Conservation (phyloP, 1,284 basidiomycete species). For the Cryptococcus jaspeensis region DNA sequence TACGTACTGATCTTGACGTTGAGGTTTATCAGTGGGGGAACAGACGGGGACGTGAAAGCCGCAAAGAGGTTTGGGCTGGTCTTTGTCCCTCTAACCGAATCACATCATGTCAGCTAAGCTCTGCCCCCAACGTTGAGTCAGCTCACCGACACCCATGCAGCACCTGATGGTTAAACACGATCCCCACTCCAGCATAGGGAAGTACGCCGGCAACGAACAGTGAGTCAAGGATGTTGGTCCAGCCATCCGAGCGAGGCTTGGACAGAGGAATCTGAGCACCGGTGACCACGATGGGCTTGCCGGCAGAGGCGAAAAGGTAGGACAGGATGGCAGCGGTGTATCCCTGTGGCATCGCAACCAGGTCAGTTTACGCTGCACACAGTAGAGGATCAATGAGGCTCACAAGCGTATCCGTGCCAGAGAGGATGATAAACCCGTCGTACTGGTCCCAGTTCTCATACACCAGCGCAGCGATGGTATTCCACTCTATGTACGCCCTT, state of each 20-base stretch:
- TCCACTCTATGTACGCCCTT: conserved; percentile 44
- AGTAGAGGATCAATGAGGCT: conserved; percentile 7
- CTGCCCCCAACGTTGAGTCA: not conserved
- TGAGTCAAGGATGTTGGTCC: conserved; percentile 46
- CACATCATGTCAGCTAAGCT: not conserved
- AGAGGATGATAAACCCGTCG: conserved; percentile 46
- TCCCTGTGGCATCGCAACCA: conserved; percentile 21
- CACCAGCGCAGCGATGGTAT: conserved; percentile 42
- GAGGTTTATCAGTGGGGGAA: conserved; percentile 41
- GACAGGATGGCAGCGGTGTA: conserved; percentile 47
- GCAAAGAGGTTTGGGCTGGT: conserved; percentile 41
- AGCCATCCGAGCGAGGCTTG: conserved; percentile 44
- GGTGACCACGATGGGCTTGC: conserved; percentile 48
- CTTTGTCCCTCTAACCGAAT: conserved; percentile 37
- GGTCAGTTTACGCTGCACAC: not conserved
- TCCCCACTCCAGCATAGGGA: conserved; percentile 45
- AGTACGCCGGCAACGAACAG: conserved; percentile 42
- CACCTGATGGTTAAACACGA: conserved; percentile 45
- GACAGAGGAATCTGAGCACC: conserved; percentile 48
- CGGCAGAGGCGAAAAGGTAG: conserved; percentile 43
- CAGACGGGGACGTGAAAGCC: conserved; percentile 44
- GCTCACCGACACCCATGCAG: conserved; percentile 35
- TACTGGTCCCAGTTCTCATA: conserved; percentile 44
- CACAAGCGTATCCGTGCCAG: conserved; percentile 47
- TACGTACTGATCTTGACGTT: conserved; percentile 49